Conservation (phyloP, 23 red algal species). For the Gracilaria gracilis region DNA sequence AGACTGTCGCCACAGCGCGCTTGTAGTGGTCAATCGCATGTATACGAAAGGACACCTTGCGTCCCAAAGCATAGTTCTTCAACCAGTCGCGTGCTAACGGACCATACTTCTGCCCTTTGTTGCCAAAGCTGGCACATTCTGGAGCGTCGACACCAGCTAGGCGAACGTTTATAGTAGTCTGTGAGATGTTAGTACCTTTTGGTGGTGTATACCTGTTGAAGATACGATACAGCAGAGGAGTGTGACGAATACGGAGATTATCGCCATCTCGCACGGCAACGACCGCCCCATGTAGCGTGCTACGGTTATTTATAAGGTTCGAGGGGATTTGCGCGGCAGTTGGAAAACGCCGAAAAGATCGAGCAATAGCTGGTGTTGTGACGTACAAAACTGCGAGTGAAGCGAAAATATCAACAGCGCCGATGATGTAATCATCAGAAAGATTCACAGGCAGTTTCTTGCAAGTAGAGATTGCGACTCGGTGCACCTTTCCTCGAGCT, state of each 20-base stretch:
- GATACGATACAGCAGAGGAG: constrained; percentile 69
- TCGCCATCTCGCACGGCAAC: constrained; percentile 80
- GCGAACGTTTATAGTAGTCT: constrained; percentile 79
- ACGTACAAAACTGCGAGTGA: constrained; percentile 37
- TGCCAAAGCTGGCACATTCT: constrained; percentile 79
- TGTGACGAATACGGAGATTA: constrained; percentile 72
- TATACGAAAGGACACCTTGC: constrained; percentile 52
- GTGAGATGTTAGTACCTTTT: constrained; percentile 18
- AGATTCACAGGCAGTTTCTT: constrained; percentile 32
- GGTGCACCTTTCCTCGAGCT: background rate
- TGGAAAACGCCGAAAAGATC: constrained; percentile 25
- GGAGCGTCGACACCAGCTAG: constrained; percentile 94
- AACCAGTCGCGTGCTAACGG: constrained; percentile 77
- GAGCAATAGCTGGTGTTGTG: constrained; percentile 6
- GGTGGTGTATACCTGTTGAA: constrained; percentile 42
- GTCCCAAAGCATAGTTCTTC: constrained; percentile 30
- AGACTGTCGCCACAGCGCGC: constrained; percentile 78
- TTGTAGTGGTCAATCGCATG: constrained; percentile 85
- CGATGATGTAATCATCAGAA: constrained; percentile 63
- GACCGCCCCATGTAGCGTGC: constrained; percentile 62
- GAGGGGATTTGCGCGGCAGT: constrained; percentile 60
- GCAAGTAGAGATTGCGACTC: background rate
- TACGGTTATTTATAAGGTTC: constrained; percentile 28
- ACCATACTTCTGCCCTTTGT: constrained; percentile 77
- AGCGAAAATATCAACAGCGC: constrained; percentile 50